Evolutionary conservation across 352 stramenopile species (phyloP), one percentile per base, ranked within the genome.

Genomic region (Phytopythium ostracodes): DNA sequence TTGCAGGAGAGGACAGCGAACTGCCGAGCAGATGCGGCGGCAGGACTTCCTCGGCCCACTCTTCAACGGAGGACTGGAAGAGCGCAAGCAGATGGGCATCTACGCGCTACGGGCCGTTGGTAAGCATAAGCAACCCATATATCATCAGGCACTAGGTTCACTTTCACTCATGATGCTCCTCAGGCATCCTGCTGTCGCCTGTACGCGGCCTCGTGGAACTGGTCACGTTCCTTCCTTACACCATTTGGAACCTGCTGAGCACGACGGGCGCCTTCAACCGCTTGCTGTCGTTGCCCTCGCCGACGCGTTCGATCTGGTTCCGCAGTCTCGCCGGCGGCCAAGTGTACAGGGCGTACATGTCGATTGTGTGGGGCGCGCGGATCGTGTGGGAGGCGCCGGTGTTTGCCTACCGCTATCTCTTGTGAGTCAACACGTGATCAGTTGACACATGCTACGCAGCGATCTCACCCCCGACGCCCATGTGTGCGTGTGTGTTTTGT

Each of bases 361-460:
- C 66, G 1, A 33, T 64, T 4, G 69, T 64, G 20, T 93, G 84
- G 84, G 73, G 76, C 24, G 65, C 62, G 7, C 70, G 70, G 14
- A 68, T 93, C 25, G 65, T 87, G 10, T 93, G 84, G 84, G 80
- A 91, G 44, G 75, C 84, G 27, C 84, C 84, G 3, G 62, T 91
- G 12, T 86, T 81, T 50, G 68, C 68, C 8, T 93, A 89, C 52
- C 61, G 79, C 54, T 93, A 91, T 68, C 68, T 91, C 64, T 89
- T 93, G 84, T 93, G 74, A 56, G 84, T 81, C 53, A 24, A 12
- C 20, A 24, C 20, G 56, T 24, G 7, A 44, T 56, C 2, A 14
- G 20, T 14, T 5, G n/a, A 51, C 22, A 10, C 44, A 29, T 8
- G n/a, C 4, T 31, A 2, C 22, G 0, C 56, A 31, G 7, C 29